These are phyloP conservation scores for Globisporangium nodosum DNA, from an alignment of 352 stramenopile genomes.

Conservation along the genomic window DNA sequence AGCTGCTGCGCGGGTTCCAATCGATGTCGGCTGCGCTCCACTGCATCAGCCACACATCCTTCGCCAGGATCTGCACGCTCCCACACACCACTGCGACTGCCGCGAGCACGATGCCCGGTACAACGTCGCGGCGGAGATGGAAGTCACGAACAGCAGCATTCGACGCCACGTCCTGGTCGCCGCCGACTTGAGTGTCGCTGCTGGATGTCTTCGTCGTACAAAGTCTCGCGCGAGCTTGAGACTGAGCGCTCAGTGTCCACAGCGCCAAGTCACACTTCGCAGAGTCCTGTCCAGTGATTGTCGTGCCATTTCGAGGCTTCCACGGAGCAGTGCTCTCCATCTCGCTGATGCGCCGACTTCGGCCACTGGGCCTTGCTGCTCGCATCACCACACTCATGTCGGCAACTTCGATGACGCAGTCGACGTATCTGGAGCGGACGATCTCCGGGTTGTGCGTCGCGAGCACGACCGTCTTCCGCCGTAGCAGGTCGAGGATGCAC, in stretches of 20 bases:
- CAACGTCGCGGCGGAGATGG: conserved; percentile 16
- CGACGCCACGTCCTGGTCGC: not conserved
- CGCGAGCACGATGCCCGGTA: conserved; percentile 16
- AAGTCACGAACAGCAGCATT: conserved; percentile 22
- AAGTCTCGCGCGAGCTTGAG: not conserved
- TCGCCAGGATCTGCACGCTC: conserved; percentile 21
- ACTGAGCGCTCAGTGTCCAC: not conserved
- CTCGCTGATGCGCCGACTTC: not conserved
- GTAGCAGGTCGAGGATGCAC: conserved; percentile 38
- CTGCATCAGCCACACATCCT: conserved; percentile 32
- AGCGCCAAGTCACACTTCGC: not conserved
- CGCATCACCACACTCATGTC: not conserved
- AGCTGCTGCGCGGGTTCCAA: not conserved
- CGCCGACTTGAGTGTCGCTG: not conserved
- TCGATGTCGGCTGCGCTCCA: conserved; percentile 22
- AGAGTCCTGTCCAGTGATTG: not conserved
- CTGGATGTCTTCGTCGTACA: not conserved
- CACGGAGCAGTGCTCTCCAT: not conserved
- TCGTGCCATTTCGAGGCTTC: conserved; percentile 1
- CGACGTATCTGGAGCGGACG: conserved; percentile 28
- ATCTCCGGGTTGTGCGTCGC: conserved; percentile 49
- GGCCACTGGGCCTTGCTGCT: not conserved
- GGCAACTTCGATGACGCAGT: conserved; percentile 20
- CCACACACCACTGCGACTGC: conserved; percentile 20
- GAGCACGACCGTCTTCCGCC: conserved; percentile 44